Base-by-base conservation (phyloP, 208 protist genomes). In the Leishmania tropica region DNA sequence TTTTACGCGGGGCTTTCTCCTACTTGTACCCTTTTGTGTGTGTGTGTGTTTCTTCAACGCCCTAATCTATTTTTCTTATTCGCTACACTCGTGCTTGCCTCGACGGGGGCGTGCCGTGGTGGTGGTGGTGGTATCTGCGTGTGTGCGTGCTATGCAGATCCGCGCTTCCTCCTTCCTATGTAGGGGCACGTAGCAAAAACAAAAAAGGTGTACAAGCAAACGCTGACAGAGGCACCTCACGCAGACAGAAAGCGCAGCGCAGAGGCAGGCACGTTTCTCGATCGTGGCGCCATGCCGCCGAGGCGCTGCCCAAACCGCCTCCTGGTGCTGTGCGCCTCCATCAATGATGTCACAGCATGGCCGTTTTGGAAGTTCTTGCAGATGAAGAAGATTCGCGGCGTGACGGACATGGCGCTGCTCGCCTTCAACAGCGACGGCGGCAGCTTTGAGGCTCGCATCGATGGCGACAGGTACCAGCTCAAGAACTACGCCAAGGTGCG, bases 331-430 rank as follows among this genome's bases (percentile, higher is more conserved):
- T 97, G 91, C 76, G 87, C 90, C 72, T 93, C 86, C 74, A 94
- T 97, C 79, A 97, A 97, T 83, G 92, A 97, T 83, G 89, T 94
- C 64, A 95, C 94, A 6, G 88, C 89, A 65, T 97, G 94, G 92
- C 92, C 94, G 0, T 97, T 96, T 74, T 97, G 94, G 92, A 97
- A 97, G 85, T 96, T 95, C 79, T 79, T 96, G 35, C 94, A 97
- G 74, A 93, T 97, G 92, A 97, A 95, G 82, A 92, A 93, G 76
- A 86, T 96, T 35, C 88, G 87, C 45, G 86, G 91, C 68, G 90
- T 95, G 15, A 93, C 86, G 40, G 92, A 97, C 79, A 88, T 97
- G 81, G 91, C 87, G 5, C 89, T 97, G 24, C 88, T 97, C 7
- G 94, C 94, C 58, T 97, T 97, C 81, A 97, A 96, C 92, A 95